Evolutionary conservation across 768 basidiomycete species (phyloP).

Genomic region (Lentinus tigrinus): DNA sequence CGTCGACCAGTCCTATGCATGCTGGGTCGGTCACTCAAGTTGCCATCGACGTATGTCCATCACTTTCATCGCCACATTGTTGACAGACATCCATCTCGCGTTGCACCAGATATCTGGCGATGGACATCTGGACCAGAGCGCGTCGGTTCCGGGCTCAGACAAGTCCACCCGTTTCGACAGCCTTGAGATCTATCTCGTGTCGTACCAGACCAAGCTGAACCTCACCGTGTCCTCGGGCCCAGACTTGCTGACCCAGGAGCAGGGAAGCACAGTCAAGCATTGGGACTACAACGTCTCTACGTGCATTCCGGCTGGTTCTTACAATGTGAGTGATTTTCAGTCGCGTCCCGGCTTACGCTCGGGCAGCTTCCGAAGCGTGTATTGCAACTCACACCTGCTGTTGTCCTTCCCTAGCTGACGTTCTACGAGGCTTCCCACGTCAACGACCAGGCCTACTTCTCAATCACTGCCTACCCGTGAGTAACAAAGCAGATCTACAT

Average conservation of each 20-base stretch:
- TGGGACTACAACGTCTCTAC: constrained; percentile 39
- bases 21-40: constrained; percentile 32
- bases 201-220: constrained; percentile 38
- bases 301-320: constrained; percentile 40
- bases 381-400: no score
- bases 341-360: constrained; percentile 11
- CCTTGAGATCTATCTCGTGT: constrained; percentile 47
- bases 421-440: constrained; percentile 47
- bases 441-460: constrained; percentile 35
- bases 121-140: constrained; percentile 38
- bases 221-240: constrained; percentile 44
- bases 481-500: constrained; percentile 14
- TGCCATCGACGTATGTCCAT: constrained; percentile 32
- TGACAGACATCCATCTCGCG: not conserved
- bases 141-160: constrained; percentile 35
- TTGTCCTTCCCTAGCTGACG: constrained; percentile 36
- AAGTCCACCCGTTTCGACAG: constrained; percentile 37
- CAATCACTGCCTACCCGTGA: constrained; percentile 42
- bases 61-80: not conserved
- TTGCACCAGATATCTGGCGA: constrained; percentile 40
- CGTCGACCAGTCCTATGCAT: constrained; percentile 28
- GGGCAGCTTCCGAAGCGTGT: no score
- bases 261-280: constrained; percentile 43
- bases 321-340: constrained; percentile 35
- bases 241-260: constrained; percentile 38